phyloP scores from a whole-genome alignment of 257 asterid genomes.

The Thymus quinquecostatus region DNA sequence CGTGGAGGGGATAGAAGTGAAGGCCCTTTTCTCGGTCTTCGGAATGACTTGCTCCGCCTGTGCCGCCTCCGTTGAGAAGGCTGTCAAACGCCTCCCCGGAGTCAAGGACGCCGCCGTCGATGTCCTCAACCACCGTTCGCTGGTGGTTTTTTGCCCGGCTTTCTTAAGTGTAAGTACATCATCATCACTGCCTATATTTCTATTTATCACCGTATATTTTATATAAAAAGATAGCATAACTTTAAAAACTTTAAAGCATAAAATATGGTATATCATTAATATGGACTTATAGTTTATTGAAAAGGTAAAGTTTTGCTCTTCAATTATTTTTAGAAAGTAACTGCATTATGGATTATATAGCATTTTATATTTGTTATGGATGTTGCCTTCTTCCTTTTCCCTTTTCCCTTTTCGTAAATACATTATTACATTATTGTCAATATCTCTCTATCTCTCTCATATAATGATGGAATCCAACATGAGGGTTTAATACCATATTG shows the following conservation, averaged over 20 bases:
- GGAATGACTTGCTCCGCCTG: slow-evolving; percentile 73
- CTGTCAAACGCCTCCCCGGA: slow-evolving; percentile 55
- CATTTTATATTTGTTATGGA: too few species aligned
- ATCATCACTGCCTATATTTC: too few species aligned
- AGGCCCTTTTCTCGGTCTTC: slow-evolving; percentile 48
- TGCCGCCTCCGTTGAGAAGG: slow-evolving; percentile 57
- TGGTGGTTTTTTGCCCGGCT: slow-evolving; percentile 42
- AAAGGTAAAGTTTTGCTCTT: background rate
- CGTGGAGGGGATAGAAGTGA: slow-evolving; percentile 41
- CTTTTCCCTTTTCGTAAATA: too few species aligned
- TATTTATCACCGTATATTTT: too few species aligned
- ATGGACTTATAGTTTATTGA: background rate
- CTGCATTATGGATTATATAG: too few species aligned
- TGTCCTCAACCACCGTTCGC: slow-evolving; percentile 51
- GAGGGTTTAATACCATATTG: too few species aligned
- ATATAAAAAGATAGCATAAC: background rate
- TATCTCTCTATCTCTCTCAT: too few species aligned
- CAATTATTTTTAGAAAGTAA: too few species aligned
- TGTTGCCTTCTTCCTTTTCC: too few species aligned
- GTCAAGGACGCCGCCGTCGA: slow-evolving; percentile 53
- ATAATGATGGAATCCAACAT: too few species aligned
- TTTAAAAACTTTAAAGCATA: background rate
- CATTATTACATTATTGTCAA: too few species aligned
- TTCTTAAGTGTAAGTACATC: slow-evolving; percentile 45
- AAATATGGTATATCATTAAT: too few species aligned